These are phyloP conservation scores for Fusarium camptoceras DNA, from an alignment of 2,329 filamentous ascomycete species.

Conservation along the genomic window DNA sequence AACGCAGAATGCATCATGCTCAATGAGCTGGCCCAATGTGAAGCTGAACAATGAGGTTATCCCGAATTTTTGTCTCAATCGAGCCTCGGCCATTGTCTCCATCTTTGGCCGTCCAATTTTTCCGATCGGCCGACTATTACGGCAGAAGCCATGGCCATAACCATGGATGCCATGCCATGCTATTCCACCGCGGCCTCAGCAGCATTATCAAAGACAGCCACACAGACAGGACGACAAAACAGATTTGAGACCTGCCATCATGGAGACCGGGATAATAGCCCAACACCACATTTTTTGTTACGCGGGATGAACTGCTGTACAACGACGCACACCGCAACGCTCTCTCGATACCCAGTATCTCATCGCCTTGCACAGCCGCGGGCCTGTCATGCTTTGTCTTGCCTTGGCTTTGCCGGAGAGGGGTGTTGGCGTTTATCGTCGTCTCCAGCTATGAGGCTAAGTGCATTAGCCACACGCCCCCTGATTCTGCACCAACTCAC, in stretches of 20 bases:
- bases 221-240: conserved; percentile 9
- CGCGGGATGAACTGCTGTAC: conserved; percentile 35
- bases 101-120: conserved; percentile 14
- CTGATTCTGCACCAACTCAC: conserved; percentile 31
- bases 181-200: conserved; percentile 38
- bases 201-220: conserved; percentile 23
- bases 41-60: conserved; percentile 33
- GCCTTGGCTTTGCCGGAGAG: conserved; percentile 28
- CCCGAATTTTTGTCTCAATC: conserved; percentile 23
- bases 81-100: conserved; percentile 19
- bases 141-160: conserved; percentile 17
- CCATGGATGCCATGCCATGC: conserved; percentile 15
- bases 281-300: conserved; percentile 19
- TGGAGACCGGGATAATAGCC: conserved; percentile 16
- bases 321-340: conserved; percentile 38
- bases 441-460: conserved; percentile 28
- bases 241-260: conserved; percentile 43
- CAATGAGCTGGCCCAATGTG: conserved; percentile 28
- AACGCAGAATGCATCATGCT: conserved; percentile 31
- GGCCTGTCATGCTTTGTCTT: conserved; percentile 31
- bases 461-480: conserved; percentile 33
- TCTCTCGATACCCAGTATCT: conserved; percentile 23
- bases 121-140: conserved; percentile 13
- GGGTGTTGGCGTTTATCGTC: conserved; percentile 39
- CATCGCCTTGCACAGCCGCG: conserved; percentile 41